These are phyloP conservation scores for Glycine tomentella DNA, from an alignment of 306 rosid species.

Conservation along the genomic window DNA sequence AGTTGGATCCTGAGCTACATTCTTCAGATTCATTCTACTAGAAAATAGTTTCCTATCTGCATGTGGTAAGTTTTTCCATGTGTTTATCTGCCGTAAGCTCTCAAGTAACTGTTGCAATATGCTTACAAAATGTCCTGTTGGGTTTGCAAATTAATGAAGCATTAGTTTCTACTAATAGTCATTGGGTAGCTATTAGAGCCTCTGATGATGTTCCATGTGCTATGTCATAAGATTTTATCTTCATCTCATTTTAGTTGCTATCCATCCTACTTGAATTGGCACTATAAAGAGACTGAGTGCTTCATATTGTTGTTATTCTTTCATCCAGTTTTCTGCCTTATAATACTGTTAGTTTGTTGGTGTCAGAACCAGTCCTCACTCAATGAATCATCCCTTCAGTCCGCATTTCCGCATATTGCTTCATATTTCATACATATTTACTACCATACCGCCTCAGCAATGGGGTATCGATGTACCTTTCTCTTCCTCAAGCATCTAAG, in stretches of 20 bases:
- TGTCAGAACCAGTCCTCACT: conserved; percentile 7
- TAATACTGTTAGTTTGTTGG: conserved; percentile 33
- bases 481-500: not conserved
- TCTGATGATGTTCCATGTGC: conserved; percentile 17
- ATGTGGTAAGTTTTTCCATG: not conserved
- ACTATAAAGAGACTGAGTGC: conserved; percentile 8
- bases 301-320: not conserved
- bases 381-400: not conserved
- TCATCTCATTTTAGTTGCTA: conserved; percentile 1
- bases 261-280: not conserved
- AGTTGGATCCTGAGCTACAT: not conserved
- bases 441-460: conserved; percentile 7
- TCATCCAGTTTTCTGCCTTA: conserved; percentile 25
- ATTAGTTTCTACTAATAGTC: not conserved
- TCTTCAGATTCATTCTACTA: conserved; percentile 8
- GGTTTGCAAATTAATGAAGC: conserved; percentile 3
- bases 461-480: not conserved
- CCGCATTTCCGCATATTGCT: not conserved
- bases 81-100: conserved; percentile 8
- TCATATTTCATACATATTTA: not conserved
- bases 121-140: not conserved
- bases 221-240: conserved; percentile 12
- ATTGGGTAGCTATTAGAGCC: conserved; percentile 9
- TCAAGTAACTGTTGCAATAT: not conserved
- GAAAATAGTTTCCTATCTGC: not conserved